phyloP scores from a whole-genome alignment of 192 early-diverging fungal genomes.

The Coemansia sp. region DNA sequence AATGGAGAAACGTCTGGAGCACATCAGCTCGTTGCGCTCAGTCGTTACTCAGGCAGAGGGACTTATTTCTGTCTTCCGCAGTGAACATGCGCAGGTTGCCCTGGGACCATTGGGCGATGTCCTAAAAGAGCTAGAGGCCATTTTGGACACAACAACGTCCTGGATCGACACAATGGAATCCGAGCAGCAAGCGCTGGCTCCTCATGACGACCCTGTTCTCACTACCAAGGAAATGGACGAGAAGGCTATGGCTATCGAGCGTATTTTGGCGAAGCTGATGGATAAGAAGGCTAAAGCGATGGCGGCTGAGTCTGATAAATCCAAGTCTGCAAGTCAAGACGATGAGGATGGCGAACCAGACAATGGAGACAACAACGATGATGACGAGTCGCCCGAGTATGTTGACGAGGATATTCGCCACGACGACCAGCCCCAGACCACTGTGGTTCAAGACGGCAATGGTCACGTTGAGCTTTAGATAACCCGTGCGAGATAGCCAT shows the following conservation, averaged over 20 bases:
- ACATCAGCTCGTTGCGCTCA: constrained; percentile 51
- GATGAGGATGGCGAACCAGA: constrained; percentile 19
- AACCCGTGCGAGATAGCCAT: not conserved
- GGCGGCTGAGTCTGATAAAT: constrained; percentile 26
- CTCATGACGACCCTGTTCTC: constrained; percentile 68
- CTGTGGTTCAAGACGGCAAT: constrained; percentile 9
- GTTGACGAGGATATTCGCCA: not conserved
- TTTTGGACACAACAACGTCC: constrained; percentile 37
- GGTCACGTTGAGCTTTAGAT: constrained; percentile 36
- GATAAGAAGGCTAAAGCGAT: constrained; percentile 61
- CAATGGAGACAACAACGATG: constrained; percentile 14
- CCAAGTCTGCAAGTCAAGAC: constrained; percentile 22
- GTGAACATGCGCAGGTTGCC: constrained; percentile 58
- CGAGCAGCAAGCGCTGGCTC: constrained; percentile 60
- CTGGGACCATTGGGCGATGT: constrained; percentile 36
- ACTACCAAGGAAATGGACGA: constrained; percentile 57
- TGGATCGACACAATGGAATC: constrained; percentile 68
- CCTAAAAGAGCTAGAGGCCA: constrained; percentile 57
- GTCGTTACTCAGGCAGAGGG: constrained; percentile 56
- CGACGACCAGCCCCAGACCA: constrained; percentile 3
- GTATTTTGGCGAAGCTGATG: constrained; percentile 56
- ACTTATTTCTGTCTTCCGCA: constrained; percentile 24
- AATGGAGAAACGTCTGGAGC: constrained; percentile 58
- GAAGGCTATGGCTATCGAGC: constrained; percentile 55
- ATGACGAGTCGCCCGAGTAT: constrained; percentile 8